Percentiles rank a stretch among this genome's conserved stretches.
Evolutionary conservation across 2,329 filamentous ascomycete species (phyloP).

Genomic region (Chrysoporthe deuterocubensis): DNA sequence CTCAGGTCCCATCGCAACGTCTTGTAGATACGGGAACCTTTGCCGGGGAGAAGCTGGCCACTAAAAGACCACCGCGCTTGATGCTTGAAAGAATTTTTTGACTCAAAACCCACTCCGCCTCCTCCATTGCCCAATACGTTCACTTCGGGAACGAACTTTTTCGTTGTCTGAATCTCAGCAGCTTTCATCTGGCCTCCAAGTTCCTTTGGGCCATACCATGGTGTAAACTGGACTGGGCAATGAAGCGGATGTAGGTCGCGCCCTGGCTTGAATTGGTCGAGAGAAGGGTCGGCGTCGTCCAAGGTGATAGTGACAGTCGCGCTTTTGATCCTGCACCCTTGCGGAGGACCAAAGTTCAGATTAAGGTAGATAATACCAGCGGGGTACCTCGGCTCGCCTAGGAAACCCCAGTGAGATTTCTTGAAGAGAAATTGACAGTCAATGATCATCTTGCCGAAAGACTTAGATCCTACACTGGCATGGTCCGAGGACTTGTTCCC

Average conservation of each 20-base stretch:
- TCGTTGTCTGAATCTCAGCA: constrained; percentile 24
- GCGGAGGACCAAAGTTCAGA: constrained; percentile 34
- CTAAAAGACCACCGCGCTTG: constrained; percentile 35
- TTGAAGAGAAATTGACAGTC: constrained; percentile 37
- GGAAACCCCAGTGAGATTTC: constrained; percentile 37
- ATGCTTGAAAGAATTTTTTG: constrained; percentile 27
- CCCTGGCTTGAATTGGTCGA: constrained; percentile 6
- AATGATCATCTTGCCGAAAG: constrained; percentile 34
- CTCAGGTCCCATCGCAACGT: constrained; percentile 37
- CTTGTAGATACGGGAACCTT: constrained; percentile 31
- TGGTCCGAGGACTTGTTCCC: constrained; percentile 12
- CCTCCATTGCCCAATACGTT: constrained; percentile 30
- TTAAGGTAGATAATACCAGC: constrained; percentile 38
- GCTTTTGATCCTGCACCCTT: constrained; percentile 32
- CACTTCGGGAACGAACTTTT: constrained; percentile 29
- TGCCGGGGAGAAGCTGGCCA: constrained; percentile 30
- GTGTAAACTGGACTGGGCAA: constrained; percentile 33
- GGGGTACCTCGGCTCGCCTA: constrained; percentile 29
- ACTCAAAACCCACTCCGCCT: constrained; percentile 33
- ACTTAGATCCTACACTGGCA: constrained; percentile 16
- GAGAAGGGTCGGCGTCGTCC: constrained; percentile 34
- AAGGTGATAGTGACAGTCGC: constrained; percentile 35
- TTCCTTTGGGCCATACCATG: constrained; percentile 32
- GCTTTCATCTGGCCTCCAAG: constrained; percentile 31
- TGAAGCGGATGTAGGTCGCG: constrained; percentile 5